Conservation (phyloP, 768 basidiomycete genomes). For the Psilocybe subaeruginosa region DNA sequence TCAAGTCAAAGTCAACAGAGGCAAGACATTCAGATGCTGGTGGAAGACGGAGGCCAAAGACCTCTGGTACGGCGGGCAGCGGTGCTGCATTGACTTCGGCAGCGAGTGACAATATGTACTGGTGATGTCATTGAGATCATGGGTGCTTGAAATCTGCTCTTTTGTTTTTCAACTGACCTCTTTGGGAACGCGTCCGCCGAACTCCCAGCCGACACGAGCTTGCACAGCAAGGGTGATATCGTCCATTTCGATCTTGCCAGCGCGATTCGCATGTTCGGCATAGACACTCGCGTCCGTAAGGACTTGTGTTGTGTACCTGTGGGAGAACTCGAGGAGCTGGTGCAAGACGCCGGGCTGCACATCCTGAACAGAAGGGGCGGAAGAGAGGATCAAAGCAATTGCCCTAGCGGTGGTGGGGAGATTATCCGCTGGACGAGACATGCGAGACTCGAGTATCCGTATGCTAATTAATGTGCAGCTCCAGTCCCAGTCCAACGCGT, state of each 20-base stretch:
- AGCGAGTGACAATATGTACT: constrained; percentile 83
- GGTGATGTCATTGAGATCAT: constrained; percentile 7
- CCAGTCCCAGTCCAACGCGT: neutral
- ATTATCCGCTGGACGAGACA: constrained; percentile 59
- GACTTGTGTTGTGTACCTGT: constrained; percentile 83
- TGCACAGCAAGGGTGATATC: constrained; percentile 83
- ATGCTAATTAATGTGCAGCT: too few relatives aligned
- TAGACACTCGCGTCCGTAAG: constrained; percentile 86
- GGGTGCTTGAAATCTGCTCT: neutral
- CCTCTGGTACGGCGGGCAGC: constrained; percentile 83
- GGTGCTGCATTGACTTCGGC: constrained; percentile 82
- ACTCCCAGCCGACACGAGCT: constrained; percentile 91
- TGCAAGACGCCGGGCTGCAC: constrained; percentile 86
- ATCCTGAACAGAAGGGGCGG: constrained; percentile 84
- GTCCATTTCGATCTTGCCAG: constrained; percentile 82
- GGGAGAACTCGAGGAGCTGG: constrained; percentile 85
- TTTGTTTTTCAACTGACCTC: constrained; percentile 52
- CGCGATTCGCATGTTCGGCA: constrained; percentile 81
- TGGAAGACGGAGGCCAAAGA: constrained; percentile 86
- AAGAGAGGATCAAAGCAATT: constrained; percentile 82
- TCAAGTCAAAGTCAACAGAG: constrained; percentile 82
- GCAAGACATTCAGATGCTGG: constrained; percentile 71
- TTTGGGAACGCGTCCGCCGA: constrained; percentile 86
- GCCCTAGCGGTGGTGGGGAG: constrained; percentile 86
- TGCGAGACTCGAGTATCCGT: constrained; percentile 15